Base-by-base conservation (phyloP, 495 filamentous ascomycete species). In the Melanomma pulvis-pyrius region DNA sequence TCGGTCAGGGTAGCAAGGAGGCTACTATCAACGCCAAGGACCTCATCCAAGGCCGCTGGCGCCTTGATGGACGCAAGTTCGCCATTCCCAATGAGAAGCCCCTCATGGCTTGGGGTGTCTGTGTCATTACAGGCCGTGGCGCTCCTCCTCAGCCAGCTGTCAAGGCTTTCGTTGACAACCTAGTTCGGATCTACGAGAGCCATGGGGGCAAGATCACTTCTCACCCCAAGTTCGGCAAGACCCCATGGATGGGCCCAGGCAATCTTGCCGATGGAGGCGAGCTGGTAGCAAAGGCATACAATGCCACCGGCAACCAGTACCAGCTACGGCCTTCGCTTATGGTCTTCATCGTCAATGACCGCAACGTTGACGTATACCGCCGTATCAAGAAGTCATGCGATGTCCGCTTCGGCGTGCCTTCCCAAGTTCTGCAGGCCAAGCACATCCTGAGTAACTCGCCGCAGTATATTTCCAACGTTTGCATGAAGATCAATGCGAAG, bases 401-500 rank as follows among this genome's bases (percentile, higher is more conserved):
- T 62, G 92, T 88, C 73, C 86, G 89, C n/a, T 90, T 81, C 63
- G 92, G 88, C 19, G 79, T 92, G 58, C 80, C 88, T 11, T 89
- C 91, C 7, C 93, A 98, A 74, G 79, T 78, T 65, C 61, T 97
- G 7, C 87, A 89, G 68, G 75, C 78, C 13, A 70, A 66, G 0
- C 86, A 92, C 59, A 89, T 91, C 13, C 63, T 71, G 5, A 88
- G 85, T 67, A 79, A 77, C 24, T 79, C 86, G 17, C 78, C 79
- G 0, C 93, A 98, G 75, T 96, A 96, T 76, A 82, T 86, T 63
- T 93, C 44, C 48, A 58, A 72, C 71, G 90, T 98, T 19, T 79
- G 84, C 54, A 92, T 97, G 91, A 98, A 98, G 78, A 82, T 98
- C 60, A 97, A 98, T 71, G 88, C 90, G 17, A 98, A 97, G 78